phyloP scores from a whole-genome alignment of 768 basidiomycete genomes.

The Hypsizygus marmoreus region DNA sequence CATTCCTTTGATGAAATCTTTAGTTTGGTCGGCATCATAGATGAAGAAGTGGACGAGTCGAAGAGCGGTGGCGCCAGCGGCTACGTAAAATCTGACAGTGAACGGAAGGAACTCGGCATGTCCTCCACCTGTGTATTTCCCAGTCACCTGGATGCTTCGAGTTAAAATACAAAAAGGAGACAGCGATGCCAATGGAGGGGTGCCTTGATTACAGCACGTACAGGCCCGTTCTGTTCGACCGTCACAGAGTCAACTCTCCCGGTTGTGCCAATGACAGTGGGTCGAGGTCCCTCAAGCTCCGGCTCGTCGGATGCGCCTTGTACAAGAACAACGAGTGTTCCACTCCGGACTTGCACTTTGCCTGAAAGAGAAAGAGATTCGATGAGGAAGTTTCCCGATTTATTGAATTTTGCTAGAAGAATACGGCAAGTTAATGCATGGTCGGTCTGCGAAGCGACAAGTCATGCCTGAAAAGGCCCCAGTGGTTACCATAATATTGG shows the following conservation, averaged over 20 bases:
- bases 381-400: conserved; percentile 32
- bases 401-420: conserved; percentile 30
- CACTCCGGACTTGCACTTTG: conserved; percentile 28
- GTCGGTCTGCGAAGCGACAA: no score
- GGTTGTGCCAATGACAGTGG: conserved; percentile 21
- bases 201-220: conserved; percentile 39
- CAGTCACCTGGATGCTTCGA: conserved; percentile 26
- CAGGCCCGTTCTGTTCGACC: conserved; percentile 38
- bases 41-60: conserved; percentile 40
- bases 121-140: conserved; percentile 33
- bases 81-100: conserved; percentile 36
- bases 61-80: conserved; percentile 32
- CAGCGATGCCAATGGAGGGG: not conserved
- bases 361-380: conserved; percentile 30
- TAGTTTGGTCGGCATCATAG: conserved; percentile 37
- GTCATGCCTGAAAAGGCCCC: conserved; percentile 33
- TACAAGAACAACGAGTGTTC: conserved; percentile 30
- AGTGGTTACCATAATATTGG: conserved; percentile 31
- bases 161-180: not conserved
- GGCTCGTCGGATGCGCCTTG: conserved; percentile 37
- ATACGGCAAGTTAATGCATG: not conserved
- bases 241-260: conserved; percentile 30
- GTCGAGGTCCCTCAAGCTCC: conserved; percentile 26
- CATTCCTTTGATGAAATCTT: conserved; percentile 40
- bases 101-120: conserved; percentile 37